Conservation (phyloP, 495 filamentous ascomycete genomes). For the Daldinia grandis region DNA sequence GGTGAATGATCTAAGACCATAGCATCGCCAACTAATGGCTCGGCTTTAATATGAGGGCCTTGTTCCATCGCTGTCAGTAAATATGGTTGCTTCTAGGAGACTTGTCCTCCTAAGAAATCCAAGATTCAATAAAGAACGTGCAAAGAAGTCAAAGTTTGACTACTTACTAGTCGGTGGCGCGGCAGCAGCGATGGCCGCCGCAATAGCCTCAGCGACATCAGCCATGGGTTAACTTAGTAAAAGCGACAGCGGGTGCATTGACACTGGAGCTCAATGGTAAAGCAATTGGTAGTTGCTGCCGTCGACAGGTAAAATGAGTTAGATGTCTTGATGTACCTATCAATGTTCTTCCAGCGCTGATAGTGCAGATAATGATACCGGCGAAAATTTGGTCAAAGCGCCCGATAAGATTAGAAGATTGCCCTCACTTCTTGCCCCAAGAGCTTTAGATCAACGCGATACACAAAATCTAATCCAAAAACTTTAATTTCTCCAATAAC, state of each 20-base stretch:
- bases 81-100: background rate
- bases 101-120: background rate
- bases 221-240: slow-evolving; percentile 39
- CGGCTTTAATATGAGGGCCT: slow-evolving; percentile 42
- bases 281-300: slow-evolving; percentile 12
- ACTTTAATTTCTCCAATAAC: background rate
- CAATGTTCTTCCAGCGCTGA: slow-evolving; percentile 13
- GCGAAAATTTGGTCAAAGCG: slow-evolving; percentile 53
- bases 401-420: slow-evolving; percentile 49
- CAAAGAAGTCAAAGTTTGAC: slow-evolving; percentile 3
- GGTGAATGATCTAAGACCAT: slow-evolving; percentile 40
- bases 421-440: slow-evolving; percentile 59
- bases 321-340: slow-evolving; percentile 18
- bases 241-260: slow-evolving; percentile 23
- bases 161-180: slow-evolving; percentile 42
- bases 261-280: slow-evolving; percentile 21
- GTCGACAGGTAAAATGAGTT: slow-evolving; percentile 8
- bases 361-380: slow-evolving; percentile 2
- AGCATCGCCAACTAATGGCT: slow-evolving; percentile 29
- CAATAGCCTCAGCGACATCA: slow-evolving; percentile 47
- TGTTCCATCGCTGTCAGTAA: slow-evolving; percentile 21
- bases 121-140: background rate
- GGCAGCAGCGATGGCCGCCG: slow-evolving; percentile 44
- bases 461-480: slow-evolving; percentile 47
- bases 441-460: slow-evolving; percentile 42